Conservation (phyloP, 2,329 filamentous ascomycete species). For the Ilyonectria destructans region DNA sequence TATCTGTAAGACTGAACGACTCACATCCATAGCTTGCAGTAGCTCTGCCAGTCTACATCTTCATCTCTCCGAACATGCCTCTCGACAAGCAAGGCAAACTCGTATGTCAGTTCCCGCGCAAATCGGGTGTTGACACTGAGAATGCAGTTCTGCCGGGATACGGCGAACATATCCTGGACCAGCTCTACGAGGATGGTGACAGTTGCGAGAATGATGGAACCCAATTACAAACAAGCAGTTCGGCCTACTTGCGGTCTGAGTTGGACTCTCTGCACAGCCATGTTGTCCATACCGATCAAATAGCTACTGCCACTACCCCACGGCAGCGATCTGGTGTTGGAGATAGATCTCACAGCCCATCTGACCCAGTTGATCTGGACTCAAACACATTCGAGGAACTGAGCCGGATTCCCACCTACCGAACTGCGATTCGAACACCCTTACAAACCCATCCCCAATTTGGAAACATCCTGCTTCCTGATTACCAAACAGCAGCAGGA, state of each 20-base stretch:
- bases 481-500: conserved; percentile 71
- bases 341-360: conserved; percentile 64
- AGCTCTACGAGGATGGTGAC: conserved; percentile 89
- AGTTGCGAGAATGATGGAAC: conserved; percentile 82
- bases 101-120: conserved; percentile 68
- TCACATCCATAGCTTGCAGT: conserved; percentile 76
- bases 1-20: neutral
- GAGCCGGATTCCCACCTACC: conserved; percentile 83
- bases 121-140: conserved; percentile 67
- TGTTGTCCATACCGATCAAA: conserved; percentile 60
- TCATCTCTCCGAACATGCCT: conserved; percentile 93
- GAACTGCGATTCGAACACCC: conserved; percentile 78
- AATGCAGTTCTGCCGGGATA: conserved; percentile 89
- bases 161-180: conserved; percentile 90
- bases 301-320: neutral
- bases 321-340: conserved; percentile 36
- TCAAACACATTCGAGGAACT: conserved; percentile 76
- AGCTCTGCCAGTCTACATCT: conserved; percentile 90
- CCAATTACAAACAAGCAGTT: conserved; percentile 80
- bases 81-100: conserved; percentile 90
- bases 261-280: conserved; percentile 64
- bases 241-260: conserved; percentile 70
- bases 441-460: conserved; percentile 66
- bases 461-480: conserved; percentile 70
- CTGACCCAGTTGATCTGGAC: conserved; percentile 67